These are phyloP conservation scores for Plasmopara viticola DNA, from an alignment of 352 stramenopile genomes.

Conservation along the genomic window DNA sequence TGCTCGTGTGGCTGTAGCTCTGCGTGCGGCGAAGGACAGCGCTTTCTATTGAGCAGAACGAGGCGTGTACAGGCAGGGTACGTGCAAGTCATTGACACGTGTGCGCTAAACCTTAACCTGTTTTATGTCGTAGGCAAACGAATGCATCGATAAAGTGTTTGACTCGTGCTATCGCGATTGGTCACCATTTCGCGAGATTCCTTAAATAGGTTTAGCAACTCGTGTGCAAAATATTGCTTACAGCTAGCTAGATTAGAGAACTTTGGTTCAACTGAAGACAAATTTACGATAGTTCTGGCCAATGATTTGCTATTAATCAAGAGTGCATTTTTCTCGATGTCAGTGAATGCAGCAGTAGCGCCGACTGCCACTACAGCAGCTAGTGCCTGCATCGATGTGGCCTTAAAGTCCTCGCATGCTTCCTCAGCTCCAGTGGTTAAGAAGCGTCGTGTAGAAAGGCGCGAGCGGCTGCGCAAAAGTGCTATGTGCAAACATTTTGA, in stretches of 20 bases:
- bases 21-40: slow-evolving; percentile 87
- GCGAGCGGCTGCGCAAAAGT: slow-evolving; percentile 67
- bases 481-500: slow-evolving; percentile 83
- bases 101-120: not conserved
- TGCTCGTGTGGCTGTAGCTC: slow-evolving; percentile 28
- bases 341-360: too few species aligned
- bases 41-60: slow-evolving; percentile 71
- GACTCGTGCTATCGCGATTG: slow-evolving; percentile 82
- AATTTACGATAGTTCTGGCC: not conserved
- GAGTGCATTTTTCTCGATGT: not conserved
- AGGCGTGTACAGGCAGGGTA: slow-evolving; percentile 70
- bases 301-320: not conserved
- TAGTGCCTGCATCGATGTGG: not conserved
- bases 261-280: too few species aligned
- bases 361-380: too few species aligned
- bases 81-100: slow-evolving; percentile 5
- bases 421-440: slow-evolving; percentile 28
- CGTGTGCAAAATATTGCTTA: not conserved
- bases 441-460: slow-evolving; percentile 58
- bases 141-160: slow-evolving; percentile 82
- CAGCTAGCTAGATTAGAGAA: too few species aligned
- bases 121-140: slow-evolving; percentile 49
- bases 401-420: slow-evolving; percentile 1
- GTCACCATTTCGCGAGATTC: slow-evolving; percentile 77
- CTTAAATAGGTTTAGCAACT: slow-evolving; percentile 18